Conservation (phyloP, 78 protist species). For the Dictyostelium discoideum region DNA sequence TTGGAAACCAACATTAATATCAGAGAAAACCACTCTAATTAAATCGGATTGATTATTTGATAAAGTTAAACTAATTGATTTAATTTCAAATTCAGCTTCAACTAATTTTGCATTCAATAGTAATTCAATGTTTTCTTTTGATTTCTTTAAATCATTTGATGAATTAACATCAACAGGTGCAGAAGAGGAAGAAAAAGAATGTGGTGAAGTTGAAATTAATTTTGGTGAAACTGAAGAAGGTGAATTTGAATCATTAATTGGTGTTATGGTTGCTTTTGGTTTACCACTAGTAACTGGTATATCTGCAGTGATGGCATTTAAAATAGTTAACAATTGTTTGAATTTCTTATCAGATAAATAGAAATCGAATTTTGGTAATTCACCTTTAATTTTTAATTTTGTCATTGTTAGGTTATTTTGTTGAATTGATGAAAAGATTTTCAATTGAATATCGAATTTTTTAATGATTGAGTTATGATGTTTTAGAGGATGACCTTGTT, state of each 20-base stretch:
- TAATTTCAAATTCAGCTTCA: not conserved
- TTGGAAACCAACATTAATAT: not conserved
- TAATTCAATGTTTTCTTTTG: slow-evolving; percentile 1
- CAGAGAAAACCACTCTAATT: slow-evolving; percentile 6
- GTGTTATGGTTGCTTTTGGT: not conserved
- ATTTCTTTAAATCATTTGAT: not conserved
- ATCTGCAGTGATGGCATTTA: slow-evolving; percentile 4
- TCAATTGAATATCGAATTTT: slow-evolving; percentile 55
- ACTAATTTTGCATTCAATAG: slow-evolving; percentile 7
- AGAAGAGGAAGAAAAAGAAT: not conserved
- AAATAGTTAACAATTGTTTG: slow-evolving; percentile 26
- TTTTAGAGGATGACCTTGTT: not conserved
- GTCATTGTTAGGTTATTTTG: slow-evolving; percentile 63
- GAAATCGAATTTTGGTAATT: slow-evolving; percentile 30
- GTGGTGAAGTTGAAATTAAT: not conserved
- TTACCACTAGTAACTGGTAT: not conserved
- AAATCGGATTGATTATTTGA: slow-evolving; percentile 38
- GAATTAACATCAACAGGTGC: not conserved
- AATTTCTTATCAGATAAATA: slow-evolving; percentile 38
- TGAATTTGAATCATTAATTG: not conserved
- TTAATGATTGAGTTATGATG: slow-evolving; percentile 15
- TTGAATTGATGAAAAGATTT: slow-evolving; percentile 65
- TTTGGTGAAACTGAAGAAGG: not conserved
- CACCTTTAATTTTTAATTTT: slow-evolving; percentile 49
- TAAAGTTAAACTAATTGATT: slow-evolving; percentile 20